phyloP scores from a whole-genome alignment of 2,329 filamentous ascomycete species.

The Microdochium bolleyi region DNA sequence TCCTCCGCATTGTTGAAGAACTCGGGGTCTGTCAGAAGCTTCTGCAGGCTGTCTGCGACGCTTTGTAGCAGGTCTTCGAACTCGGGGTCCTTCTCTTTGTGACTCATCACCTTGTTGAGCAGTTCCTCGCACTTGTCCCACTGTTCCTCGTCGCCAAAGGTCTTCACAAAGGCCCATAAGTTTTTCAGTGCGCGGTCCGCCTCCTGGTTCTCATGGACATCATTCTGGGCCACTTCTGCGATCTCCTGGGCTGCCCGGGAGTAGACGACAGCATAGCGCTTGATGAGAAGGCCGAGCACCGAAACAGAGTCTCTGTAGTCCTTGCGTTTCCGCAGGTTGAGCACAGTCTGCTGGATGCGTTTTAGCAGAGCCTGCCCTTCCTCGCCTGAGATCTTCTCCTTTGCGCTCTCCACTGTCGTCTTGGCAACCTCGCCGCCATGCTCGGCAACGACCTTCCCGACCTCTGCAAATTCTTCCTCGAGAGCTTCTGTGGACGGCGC shows the following conservation, averaged over 20 bases:
- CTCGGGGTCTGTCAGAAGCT: slow-evolving; percentile 74
- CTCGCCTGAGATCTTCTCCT: slow-evolving; percentile 63
- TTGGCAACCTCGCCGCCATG: slow-evolving; percentile 16
- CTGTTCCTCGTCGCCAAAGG: slow-evolving; percentile 64
- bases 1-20: slow-evolving; percentile 72
- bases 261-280: slow-evolving; percentile 72
- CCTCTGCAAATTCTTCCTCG: slow-evolving; percentile 43
- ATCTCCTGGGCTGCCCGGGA: slow-evolving; percentile 64
- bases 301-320: slow-evolving; percentile 87
- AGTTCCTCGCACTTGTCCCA: slow-evolving; percentile 69
- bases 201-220: slow-evolving; percentile 65
- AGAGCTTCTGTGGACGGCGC: slow-evolving; percentile 57
- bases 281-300: slow-evolving; percentile 64
- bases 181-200: slow-evolving; percentile 69
- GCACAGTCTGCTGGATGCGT: slow-evolving; percentile 68
- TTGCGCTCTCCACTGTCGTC: slow-evolving; percentile 57
- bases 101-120: slow-evolving; percentile 63
- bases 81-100: slow-evolving; percentile 69
- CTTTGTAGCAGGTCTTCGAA: slow-evolving; percentile 73
- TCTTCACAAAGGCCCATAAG: slow-evolving; percentile 73
- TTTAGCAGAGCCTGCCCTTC: slow-evolving; percentile 66
- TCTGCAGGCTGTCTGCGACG: slow-evolving; percentile 66
- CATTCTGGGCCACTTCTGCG: slow-evolving; percentile 57
- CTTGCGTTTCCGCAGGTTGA: slow-evolving; percentile 63
- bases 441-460: slow-evolving; percentile 47